A percentile compares a stretch with the other conserved stretches of the same genome.
phyloP scores from a whole-genome alignment of 345 rosid species.

The Aquilaria yunnanensis region DNA sequence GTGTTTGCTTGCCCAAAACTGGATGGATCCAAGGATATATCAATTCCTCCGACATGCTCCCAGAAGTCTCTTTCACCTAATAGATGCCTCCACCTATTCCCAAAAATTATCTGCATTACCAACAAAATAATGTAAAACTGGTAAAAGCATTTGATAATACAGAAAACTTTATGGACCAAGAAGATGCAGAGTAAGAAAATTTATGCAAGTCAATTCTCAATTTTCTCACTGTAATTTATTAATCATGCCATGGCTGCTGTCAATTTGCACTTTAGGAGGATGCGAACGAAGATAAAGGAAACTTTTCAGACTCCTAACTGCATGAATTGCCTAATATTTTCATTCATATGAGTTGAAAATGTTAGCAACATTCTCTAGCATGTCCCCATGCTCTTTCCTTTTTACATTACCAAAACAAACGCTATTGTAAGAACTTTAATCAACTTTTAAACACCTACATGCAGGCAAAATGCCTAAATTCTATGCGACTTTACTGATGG shows the following conservation, averaged over 20 bases:
- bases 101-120: conserved; percentile 74
- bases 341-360: too few species aligned
- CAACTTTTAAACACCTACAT: too few species aligned
- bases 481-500: too few species aligned
- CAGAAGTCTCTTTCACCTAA: conserved; percentile 90
- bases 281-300: background rate
- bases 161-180: background rate
- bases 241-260: background rate
- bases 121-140: conserved; percentile 10
- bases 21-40: conserved; percentile 85
- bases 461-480: too few species aligned
- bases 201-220: too few species aligned
- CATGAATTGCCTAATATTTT: background rate
- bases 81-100: conserved; percentile 95
- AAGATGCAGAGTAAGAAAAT: background rate
- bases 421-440: too few species aligned
- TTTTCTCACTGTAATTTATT: background rate
- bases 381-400: too few species aligned
- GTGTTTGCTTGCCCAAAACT: conserved; percentile 98
- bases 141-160: background rate
- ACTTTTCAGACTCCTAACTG: background rate
- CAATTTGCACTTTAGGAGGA: too few species aligned
- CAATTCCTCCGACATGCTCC: conserved; percentile 93
- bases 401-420: too few species aligned
- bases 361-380: too few species aligned